Base-by-base conservation (phyloP, 176 grass and related monocot genomes). In the Bothriochloa decipiens region DNA sequence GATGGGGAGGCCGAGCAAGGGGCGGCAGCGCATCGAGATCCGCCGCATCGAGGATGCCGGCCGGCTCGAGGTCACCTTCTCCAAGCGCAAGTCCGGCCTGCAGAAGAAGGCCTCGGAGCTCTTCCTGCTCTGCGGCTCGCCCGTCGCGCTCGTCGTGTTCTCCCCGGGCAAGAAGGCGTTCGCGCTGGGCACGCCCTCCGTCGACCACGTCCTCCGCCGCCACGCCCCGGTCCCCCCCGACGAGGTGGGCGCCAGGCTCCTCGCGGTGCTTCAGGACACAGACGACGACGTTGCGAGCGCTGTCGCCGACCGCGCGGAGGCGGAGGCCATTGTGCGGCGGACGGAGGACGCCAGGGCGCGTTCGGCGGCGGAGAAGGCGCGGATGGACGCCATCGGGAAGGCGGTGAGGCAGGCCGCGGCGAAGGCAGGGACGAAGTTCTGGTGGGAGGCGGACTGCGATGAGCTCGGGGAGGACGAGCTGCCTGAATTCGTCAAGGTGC, bases 101-200 rank as follows among this genome's bases (percentile, higher is more conserved):
- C 85, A 69, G 11, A 94, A 91, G 79, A 94, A 91, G 75, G 92
- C 92, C 4, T 89, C 70, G 33, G 89, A 94, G 62, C 89, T 94
- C 18, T 82, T 89, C 28, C 33, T 62, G 23, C 78, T 76, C 74
- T 39, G 84, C 60, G 45, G 87, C 64, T 57, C 90, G 8, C 64
- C 81, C 70, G 74, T 94, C 68, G 92, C 92, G 47, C 69, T 94
- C 41, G 72, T 94, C 68, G 36, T 94, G 35, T 91, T 94, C 86
- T 94, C 92, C 65, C 76, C 75, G 7, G 76, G 82, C 67, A 68
- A 70, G 1, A 70, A 42, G 42, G 49, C 60, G 39, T 89, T 76
- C 25, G 76, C 72, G 61, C 75, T 63, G 68, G 65, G 64, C 10
- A n/a, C 26, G 11, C 78, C 62, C 27, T 50, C 63, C 18, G 63